These are phyloP conservation scores for Mortierella sp. DNA, from an alignment of 371 early-diverging fungal genomes.

Conservation along the genomic window DNA sequence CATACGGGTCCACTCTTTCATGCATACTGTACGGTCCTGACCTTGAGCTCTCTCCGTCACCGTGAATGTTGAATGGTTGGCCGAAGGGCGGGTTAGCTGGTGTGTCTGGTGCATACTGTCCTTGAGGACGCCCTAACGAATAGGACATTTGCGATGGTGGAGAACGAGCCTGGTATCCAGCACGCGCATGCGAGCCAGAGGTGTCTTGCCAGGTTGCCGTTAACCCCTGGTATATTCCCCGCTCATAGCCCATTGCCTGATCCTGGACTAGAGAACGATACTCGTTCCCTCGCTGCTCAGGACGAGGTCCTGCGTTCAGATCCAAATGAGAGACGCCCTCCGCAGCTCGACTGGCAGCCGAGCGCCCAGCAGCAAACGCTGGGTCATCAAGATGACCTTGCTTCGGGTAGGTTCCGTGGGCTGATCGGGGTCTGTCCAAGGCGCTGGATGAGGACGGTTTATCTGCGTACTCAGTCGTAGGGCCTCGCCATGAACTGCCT, in stretches of 20 bases:
- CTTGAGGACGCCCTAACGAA: background rate
- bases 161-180: background rate
- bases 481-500: background rate
- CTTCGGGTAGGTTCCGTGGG: constrained; percentile 3
- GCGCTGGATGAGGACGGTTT: constrained; percentile 5
- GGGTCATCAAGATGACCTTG: constrained; percentile 7
- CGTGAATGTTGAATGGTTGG: too few species aligned
- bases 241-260: constrained; percentile 1
- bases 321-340: constrained; percentile 23
- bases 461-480: constrained; percentile 1
- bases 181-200: background rate
- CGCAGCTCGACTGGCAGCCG: constrained; percentile 1
- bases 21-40: background rate
- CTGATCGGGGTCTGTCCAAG: constrained; percentile 6
- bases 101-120: background rate
- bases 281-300: constrained; percentile 4
- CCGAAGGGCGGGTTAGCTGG: background rate
- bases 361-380: background rate
- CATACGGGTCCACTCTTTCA: background rate
- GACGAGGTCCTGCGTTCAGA: constrained; percentile 5
- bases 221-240: background rate
- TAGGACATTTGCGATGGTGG: background rate
- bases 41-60: too few species aligned
- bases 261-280: constrained; percentile 10
- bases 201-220: constrained; percentile 3